A percentile compares a stretch with the other conserved stretches of the same genome.
These are phyloP conservation scores for Dactylellina sp. DNA, from an alignment of 2,329 filamentous ascomycete genomes.

Conservation along the genomic window DNA sequence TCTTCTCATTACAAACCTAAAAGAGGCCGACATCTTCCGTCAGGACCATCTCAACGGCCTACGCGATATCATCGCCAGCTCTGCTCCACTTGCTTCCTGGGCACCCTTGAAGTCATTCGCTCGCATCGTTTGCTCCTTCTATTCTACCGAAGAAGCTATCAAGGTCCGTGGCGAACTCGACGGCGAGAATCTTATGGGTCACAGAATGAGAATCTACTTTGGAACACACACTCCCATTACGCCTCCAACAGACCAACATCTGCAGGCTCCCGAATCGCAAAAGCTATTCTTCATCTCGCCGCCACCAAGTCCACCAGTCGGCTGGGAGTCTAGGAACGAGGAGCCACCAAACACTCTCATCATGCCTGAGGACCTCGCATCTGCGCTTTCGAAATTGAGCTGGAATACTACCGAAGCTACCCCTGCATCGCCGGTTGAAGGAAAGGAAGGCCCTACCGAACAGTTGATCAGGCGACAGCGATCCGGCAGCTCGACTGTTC, in stretches of 20 bases:
- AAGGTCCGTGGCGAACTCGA: conserved; percentile 79
- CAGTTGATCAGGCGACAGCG: conserved; percentile 63
- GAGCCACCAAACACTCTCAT: conserved; percentile 78
- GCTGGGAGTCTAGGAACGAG: conserved; percentile 76
- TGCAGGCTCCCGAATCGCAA: conserved; percentile 78
- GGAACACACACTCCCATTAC: conserved; percentile 73
- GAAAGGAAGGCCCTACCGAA: conserved; percentile 61
- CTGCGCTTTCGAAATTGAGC: conserved; percentile 72
- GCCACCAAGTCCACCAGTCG: conserved; percentile 75
- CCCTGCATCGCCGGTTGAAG: conserved; percentile 62
- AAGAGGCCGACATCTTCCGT: conserved; percentile 78
- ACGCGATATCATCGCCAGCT: conserved; percentile 75
- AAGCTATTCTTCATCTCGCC: conserved; percentile 75
- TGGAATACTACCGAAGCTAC: conserved; percentile 50
- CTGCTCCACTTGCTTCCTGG: conserved; percentile 81
- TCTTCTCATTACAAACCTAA: conserved; percentile 83
- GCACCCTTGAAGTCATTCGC: conserved; percentile 84
- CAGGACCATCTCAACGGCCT: conserved; percentile 79
- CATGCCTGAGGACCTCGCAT: conserved; percentile 76
- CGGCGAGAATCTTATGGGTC: conserved; percentile 77
- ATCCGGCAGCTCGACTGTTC: conserved; percentile 74
- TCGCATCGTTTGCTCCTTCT: conserved; percentile 83
- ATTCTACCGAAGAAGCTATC: conserved; percentile 76
- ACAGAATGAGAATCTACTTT: conserved; percentile 76
- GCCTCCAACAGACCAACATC: conserved; percentile 71